These are phyloP conservation scores for Sugiyamaella smithiae DNA, from an alignment of 805 yeast species.

Conservation along the genomic window DNA sequence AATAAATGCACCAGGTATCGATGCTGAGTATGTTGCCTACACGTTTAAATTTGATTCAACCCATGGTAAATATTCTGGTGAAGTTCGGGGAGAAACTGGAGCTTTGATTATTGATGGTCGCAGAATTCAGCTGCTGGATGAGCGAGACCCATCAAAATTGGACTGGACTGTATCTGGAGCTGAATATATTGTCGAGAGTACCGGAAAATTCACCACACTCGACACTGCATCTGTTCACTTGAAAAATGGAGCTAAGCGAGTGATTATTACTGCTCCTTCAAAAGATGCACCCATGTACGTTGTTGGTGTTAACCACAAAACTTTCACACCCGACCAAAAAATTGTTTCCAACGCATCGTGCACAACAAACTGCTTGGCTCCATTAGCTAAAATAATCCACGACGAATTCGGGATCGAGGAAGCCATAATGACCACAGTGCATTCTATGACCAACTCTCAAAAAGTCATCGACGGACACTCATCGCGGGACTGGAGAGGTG, in stretches of 20 bases:
- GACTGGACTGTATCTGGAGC: constrained; percentile 86
- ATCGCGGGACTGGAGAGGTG: constrained; percentile 98
- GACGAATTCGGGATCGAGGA: constrained; percentile 82
- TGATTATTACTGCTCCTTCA: constrained; percentile 89
- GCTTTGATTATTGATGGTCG: constrained; percentile 64
- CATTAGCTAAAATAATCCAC: constrained; percentile 84
- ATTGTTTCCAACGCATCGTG: constrained; percentile 91
- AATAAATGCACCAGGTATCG: constrained; percentile 86
- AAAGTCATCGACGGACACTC: constrained; percentile 96
- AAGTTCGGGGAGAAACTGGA: constrained; percentile 51
- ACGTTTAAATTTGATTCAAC: constrained; percentile 94
- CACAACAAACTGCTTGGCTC: constrained; percentile 94
- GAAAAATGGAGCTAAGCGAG: constrained; percentile 90
- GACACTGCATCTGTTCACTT: constrained; percentile 83
- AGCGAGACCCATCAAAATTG: constrained; percentile 78
- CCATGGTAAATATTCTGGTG: constrained; percentile 81
- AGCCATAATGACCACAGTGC: constrained; percentile 94
- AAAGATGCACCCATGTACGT: constrained; percentile 94
- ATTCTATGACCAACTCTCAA: constrained; percentile 93
- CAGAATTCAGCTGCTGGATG: constrained; percentile 65
- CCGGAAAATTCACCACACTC: constrained; percentile 84
- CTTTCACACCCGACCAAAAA: constrained; percentile 67
- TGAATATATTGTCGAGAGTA: constrained; percentile 84
- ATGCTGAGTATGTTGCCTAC: constrained; percentile 87
- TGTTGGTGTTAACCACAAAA: constrained; percentile 80